Evolutionary conservation across 768 basidiomycete genomes (phyloP).

Genomic region (Mycena leptocephala): DNA sequence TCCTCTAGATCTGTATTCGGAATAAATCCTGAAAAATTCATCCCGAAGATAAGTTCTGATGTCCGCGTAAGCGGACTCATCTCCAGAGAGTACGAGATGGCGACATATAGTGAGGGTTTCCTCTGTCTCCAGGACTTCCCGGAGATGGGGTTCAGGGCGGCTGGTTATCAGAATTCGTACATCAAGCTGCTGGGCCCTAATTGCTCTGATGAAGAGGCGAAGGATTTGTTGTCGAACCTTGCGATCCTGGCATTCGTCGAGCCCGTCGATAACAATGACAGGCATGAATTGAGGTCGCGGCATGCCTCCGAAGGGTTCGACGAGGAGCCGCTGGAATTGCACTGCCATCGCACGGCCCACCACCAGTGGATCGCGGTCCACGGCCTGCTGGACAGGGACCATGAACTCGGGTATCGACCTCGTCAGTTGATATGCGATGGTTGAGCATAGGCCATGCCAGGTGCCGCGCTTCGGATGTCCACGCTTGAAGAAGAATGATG

Average conservation of each 20-base stretch:
- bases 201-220: not conserved
- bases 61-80: no score
- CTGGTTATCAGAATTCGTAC: not conserved
- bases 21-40: not conserved
- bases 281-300: not conserved
- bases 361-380: constrained; percentile 29
- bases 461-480: constrained; percentile 42
- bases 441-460: constrained; percentile 41
- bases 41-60: no score
- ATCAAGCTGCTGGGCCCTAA: not conserved
- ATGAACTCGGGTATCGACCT: constrained; percentile 7
- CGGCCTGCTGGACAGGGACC: constrained; percentile 4
- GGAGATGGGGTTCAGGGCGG: constrained; percentile 5
- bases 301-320: constrained; percentile 18
- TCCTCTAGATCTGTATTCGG: not conserved
- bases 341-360: constrained; percentile 6
- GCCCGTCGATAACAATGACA: not conserved
- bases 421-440: constrained; percentile 45
- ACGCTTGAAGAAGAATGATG: constrained; percentile 52
- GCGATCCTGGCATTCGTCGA: not conserved
- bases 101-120: not conserved
- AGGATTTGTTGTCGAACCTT: no score
- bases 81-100: no score
- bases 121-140: no score
- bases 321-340: constrained; percentile 34